Evolutionary conservation across 225 moss, liverwort and hornwort genomes (phyloP), one percentile per base, ranked within the genome.

Genomic region (Pleurozium schreberi): DNA sequence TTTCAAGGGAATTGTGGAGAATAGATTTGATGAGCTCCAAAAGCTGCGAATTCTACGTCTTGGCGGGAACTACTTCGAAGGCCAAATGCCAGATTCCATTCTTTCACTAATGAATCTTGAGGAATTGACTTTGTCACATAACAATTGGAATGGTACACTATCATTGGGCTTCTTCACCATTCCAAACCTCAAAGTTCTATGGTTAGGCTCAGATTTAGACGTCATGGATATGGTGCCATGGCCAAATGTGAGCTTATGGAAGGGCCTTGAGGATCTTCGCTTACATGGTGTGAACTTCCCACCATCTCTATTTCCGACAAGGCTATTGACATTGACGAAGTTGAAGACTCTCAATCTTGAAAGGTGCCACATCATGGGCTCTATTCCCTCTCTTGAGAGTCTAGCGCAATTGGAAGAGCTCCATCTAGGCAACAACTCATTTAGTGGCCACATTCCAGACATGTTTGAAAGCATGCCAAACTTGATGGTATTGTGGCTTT

Each of bases 1-100:
- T 5, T 8, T 21, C 0, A 1, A 21, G 8, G 21, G 34, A 12
- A 75, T 0, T 1, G 2, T 75, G 0, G 12, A 31, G 1, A 18
- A 31, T 1, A 9, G 0, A 49, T 31, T 75, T 75, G 21, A 75
- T 1, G 0, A 50, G 11, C 20, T 75, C 8, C 3, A 34, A 8
- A 8, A 31, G 1, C 1, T 33, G 0, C 6, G 6, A 28, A 28
- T 43, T 73, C 0, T 73, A 3, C 10, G 10, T 73, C 45, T 73
- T 10, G 10, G 0, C 1, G 1, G 0, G 2, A 73, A 73, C 2
- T 6, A 17, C 30, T 73, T 73, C 0, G 5, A 74, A 30, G 47
- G 18, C 30, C 2, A 47, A 0, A 31, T 74, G 18, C 31, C 6
- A 11, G 5, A 74, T 2, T 74, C 30, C 18, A 47, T 74, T 74